Evolutionary conservation across 73 alveolate genomes (phyloP).

Genomic region (Paramecium tetraurelia): DNA sequence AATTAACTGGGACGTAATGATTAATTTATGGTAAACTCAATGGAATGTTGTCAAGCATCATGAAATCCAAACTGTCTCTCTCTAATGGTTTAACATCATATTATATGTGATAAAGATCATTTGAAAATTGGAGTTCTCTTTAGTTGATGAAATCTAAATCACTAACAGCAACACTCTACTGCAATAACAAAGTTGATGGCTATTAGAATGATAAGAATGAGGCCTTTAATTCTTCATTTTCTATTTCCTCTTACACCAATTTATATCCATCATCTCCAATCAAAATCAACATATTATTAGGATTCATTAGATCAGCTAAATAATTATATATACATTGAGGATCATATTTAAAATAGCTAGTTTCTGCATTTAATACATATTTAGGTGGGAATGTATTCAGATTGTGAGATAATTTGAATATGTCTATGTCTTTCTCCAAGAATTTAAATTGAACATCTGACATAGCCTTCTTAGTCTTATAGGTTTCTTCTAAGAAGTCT

Average conservation of each 20-base stretch:
- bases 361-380: not conserved
- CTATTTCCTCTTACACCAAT: not conserved
- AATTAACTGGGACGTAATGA: not conserved
- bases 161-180: not conserved
- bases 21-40: not conserved
- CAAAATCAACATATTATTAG: not conserved
- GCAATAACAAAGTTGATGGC: not conserved
- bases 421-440: not conserved
- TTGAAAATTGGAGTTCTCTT: not conserved
- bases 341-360: not conserved
- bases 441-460: not conserved
- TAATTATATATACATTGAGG: not conserved
- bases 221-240: not conserved
- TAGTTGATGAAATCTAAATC: not conserved
- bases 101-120: not conserved
- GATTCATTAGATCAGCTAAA: slow-evolving; percentile 15
- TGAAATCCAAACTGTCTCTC: not conserved
- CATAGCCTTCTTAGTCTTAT: not conserved
- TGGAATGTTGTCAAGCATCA: not conserved
- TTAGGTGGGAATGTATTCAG: slow-evolving; percentile 20
- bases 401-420: slow-evolving; percentile 16
- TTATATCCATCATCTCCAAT: slow-evolving; percentile 33
- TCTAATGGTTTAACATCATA: not conserved
- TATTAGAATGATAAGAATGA: not conserved
- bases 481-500: not conserved